Base-by-base conservation (phyloP, 1,139 yeast species). In the Diutina ranongensis region DNA sequence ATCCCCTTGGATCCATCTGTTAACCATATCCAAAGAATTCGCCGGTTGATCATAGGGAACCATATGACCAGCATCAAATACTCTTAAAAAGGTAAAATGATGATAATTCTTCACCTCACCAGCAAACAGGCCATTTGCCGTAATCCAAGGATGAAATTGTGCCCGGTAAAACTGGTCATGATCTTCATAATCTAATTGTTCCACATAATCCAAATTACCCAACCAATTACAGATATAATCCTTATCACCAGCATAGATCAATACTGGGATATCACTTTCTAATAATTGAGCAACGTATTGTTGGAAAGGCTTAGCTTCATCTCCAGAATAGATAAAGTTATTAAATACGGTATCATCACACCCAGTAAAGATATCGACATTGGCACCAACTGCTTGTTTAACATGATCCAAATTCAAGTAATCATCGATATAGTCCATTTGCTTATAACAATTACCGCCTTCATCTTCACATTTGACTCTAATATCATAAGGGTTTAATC, bases 401-500 rank as follows among this genome's bases (percentile, higher is more conserved):
- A 83, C 88, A 46, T 63, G 68, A 13, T 74, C 76, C 49, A 62
- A 60, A 60, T 82, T 83, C 64, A 83, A 64, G 60, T 74, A 83
- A 47, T 73, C 65, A 46, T 74, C 80, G 47, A 80, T 64, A 54
- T 71, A 72, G 44, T 65, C 71, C 61, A 78, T 61, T 41, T 74
- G 81, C 25, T 67, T 68, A 61, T 83, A 83, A 58, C 92, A 83
- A 47, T 71, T 61, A 15, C 65, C 71, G 15, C 18, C 42, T 2
- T n/a, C 33, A 13, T 38, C 42, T 44, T 64, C 80, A 60, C 88
- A 82, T 31, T 65, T 66, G 44, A 65, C 65, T 58, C 89, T 72
- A 50, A 83, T 77, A 57, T 83, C 94, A 57, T 83, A 83, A 32
- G 74, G 75, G 58, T 83, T 83, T 56, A 77, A 67, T 3, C 85